Conservation (phyloP, 768 basidiomycete species). For the Leccinellum rugosiceps region DNA sequence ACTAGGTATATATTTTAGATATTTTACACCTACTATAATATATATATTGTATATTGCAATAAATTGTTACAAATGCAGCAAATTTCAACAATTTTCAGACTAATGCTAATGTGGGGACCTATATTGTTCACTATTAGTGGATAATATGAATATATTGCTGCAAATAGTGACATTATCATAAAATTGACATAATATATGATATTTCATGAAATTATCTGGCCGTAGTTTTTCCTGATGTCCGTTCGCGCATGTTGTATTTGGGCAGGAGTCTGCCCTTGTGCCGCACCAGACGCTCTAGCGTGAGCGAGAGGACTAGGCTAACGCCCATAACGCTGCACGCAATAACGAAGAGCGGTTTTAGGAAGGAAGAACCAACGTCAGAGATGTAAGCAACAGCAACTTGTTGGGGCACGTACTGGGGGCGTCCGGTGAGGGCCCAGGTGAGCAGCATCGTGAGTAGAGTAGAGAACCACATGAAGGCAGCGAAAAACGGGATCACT, state of each 20-base stretch:
- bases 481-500: conserved; percentile 58
- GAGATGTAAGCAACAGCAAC: conserved; percentile 68
- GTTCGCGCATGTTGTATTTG: conserved; percentile 55
- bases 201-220: too few species aligned
- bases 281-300: conserved; percentile 59
- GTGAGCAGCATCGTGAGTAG: conserved; percentile 68
- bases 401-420: conserved; percentile 47
- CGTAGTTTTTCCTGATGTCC: too few species aligned
- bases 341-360: conserved; percentile 74
- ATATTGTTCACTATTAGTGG: too few species aligned
- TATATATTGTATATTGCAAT: too few species aligned
- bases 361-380: conserved; percentile 66
- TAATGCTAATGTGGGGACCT: too few species aligned
- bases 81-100: too few species aligned
- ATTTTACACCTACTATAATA: too few species aligned
- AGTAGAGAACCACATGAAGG: conserved; percentile 69
- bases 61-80: too few species aligned
- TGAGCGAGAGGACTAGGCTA: conserved; percentile 57
- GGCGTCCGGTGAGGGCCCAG: conserved; percentile 66
- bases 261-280: conserved; percentile 65
- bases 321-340: conserved; percentile 62
- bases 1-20: too few species aligned
- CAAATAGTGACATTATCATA: too few species aligned
- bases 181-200: too few species aligned
- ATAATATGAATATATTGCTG: too few species aligned